Evolutionary conservation across 2,329 filamentous ascomycete species (phyloP), one percentile per base, ranked within the genome.

Genomic region (Sporothrix humicola): DNA sequence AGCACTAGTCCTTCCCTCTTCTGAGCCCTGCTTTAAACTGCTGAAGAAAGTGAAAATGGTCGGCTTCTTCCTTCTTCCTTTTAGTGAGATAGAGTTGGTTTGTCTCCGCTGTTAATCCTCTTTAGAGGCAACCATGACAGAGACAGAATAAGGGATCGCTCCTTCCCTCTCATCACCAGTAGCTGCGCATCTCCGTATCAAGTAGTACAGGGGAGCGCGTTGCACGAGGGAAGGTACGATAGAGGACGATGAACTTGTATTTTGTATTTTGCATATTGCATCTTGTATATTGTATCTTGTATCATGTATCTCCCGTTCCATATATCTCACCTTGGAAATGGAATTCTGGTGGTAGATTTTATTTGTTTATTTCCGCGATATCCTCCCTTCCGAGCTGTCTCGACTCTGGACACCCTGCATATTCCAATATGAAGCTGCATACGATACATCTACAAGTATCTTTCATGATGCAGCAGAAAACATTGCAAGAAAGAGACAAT

Each of bases 151-250:
- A 26, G 23, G 46, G 46, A 10, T 52, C 46, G 23, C 52, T 52
- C 65, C 65, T 68, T 63, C 37, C 59, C 8, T n/a, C 23, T 52
- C 23, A 17, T 26, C 44, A 17, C 13, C 2, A 6, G 13, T 48
- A 31, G 44, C 63, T 66, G 63, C 26, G 63, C 63, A 66, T 66
- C 63, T 66, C 42, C 61, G 61, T 26, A 65, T 48, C 37, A 37
- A 65, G 42, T 63, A 63, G 59, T 17, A 63, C 37, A 20, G n/a
- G 17, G 42, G 37, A 63, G n/a, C 17, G 37, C 59, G n/a, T 63
- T 63, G 59, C 59, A 63, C 59, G 44, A 26, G 15, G 65, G 65
- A 50, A 68, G 46, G 65, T 52, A 52, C 61, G 61, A 66, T 42
- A 7, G n/a, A 23, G 20, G 4, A 66, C 61, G 37, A 65, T 46